These are phyloP conservation scores for Ceratocystis diversiconidia DNA, from an alignment of 2,329 filamentous ascomycete species.

Conservation along the genomic window DNA sequence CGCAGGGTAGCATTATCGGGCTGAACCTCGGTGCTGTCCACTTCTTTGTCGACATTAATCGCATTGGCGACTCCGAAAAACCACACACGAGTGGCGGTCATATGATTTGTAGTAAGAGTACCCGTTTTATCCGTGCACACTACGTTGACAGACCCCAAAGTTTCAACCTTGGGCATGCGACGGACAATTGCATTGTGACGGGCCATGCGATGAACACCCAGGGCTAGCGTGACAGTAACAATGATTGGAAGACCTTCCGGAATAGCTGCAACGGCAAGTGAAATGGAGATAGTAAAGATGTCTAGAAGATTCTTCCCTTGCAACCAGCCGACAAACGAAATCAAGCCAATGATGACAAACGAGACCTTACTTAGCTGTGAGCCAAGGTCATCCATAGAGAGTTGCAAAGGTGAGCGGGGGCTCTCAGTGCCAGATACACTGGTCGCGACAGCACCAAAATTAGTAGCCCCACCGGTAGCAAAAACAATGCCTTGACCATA, in stretches of 20 bases:
- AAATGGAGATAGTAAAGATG: slow-evolving; percentile 96
- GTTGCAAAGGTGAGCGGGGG: slow-evolving; percentile 79
- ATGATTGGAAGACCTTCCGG: slow-evolving; percentile 95
- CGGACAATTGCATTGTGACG: slow-evolving; percentile 89
- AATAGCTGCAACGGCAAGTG: slow-evolving; percentile 88
- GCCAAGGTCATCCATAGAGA: slow-evolving; percentile 95
- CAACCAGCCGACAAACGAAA: slow-evolving; percentile 77
- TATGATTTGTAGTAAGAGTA: slow-evolving; percentile 92
- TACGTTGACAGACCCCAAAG: slow-evolving; percentile 96
- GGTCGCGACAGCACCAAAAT: slow-evolving; percentile 91
- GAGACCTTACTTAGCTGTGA: slow-evolving; percentile 95
- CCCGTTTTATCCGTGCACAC: slow-evolving; percentile 98
- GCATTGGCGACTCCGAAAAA: slow-evolving; percentile 56
- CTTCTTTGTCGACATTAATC: slow-evolving; percentile 40
- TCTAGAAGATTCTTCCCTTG: slow-evolving; percentile 83
- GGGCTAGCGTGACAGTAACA: slow-evolving; percentile 86
- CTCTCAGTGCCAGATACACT: slow-evolving; percentile 92
- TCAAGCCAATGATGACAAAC: slow-evolving; percentile 84
- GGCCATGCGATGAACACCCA: slow-evolving; percentile 94
- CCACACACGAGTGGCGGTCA: slow-evolving; percentile 96
- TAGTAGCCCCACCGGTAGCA: slow-evolving; percentile 80
- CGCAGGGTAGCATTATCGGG: slow-evolving; percentile 62
- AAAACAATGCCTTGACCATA: slow-evolving; percentile 96
- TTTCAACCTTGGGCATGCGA: slow-evolving; percentile 91
- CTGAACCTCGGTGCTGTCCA: slow-evolving; percentile 39